Base-by-base conservation (phyloP, 2,329 filamentous ascomycete species). In the Thermomyces lanuginosus region DNA sequence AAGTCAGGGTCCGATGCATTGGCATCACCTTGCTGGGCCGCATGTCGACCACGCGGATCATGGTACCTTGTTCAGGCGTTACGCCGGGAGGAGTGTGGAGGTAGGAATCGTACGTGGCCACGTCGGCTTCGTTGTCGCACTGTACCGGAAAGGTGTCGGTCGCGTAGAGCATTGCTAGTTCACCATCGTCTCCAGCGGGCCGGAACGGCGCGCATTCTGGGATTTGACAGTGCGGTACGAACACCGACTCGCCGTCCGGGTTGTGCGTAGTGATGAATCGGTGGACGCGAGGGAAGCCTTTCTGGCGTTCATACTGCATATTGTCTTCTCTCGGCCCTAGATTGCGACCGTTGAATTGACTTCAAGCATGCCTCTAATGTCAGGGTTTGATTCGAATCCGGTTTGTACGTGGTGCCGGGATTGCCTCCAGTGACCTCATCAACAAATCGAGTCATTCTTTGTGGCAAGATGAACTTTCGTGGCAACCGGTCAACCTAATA, bases 261-360 rank as follows among this genome's bases (percentile, higher is more conserved):
- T 43, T 43, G 44, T 56, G 51, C 11, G 46, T 48, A 12, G 52
- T 56, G 27, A 55, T 55, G 34, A 43, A 49, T 27, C 53, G 51
- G 32, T 48, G 45, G 31, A 47, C 46, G 13, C 35, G 32, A 3
- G 45, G 47, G 34, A 45, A 46, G 19, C 40, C 30, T 32, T 44
- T 48, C 20, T 33, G 36, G 5, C 30, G 19, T 22, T 37, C 21
- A 24, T 22, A 22, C 8, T 21, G 12, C 35, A 31, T 38, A 25
- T 37, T 35, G n/a, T n/a, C n/a, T n/a, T n/a, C n/a, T n/a, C n/a
- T n/a, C n/a, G n/a, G n/a, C n/a, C n/a, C n/a, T n/a, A n/a, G n/a
- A n/a, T n/a, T n/a, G n/a, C n/a, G n/a, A n/a, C n/a, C n/a, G n/a
- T n/a, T n/a, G n/a, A n/a, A n/a, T n/a, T n/a, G n/a, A n/a, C n/a